phyloP scores from a whole-genome alignment of 768 basidiomycete species.

The Agrocybe praecox region DNA sequence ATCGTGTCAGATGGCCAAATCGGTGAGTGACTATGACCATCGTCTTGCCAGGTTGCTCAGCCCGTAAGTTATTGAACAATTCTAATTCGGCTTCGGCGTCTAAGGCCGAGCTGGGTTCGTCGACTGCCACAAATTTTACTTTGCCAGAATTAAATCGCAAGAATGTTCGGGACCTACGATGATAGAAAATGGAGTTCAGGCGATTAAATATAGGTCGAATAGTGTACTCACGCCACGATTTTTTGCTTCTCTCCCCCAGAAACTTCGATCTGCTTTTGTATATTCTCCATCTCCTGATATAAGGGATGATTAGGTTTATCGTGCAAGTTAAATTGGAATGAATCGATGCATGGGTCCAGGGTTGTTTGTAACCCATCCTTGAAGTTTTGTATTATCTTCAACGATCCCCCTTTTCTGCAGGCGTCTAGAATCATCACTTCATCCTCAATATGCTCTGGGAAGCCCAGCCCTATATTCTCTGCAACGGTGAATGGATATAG shows the following conservation, averaged over 20 bases:
- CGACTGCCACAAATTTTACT: constrained; percentile 51
- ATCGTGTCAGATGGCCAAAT: constrained; percentile 48
- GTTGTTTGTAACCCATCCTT: constrained; percentile 40
- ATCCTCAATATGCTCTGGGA: constrained; percentile 16
- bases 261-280: constrained; percentile 30
- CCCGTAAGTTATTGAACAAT: constrained; percentile 42
- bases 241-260: constrained; percentile 53
- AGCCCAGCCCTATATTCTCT: constrained; percentile 42
- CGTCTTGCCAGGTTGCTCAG: constrained; percentile 47
- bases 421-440: constrained; percentile 29
- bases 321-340: constrained; percentile 29
- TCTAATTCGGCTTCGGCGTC: constrained; percentile 57
- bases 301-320: constrained; percentile 31
- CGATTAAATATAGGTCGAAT: constrained; percentile 1
- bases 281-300: constrained; percentile 21
- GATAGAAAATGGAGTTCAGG: constrained; percentile 1
- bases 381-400: constrained; percentile 40
- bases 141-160: constrained; percentile 42
- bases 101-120: constrained; percentile 61
- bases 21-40: constrained; percentile 60
- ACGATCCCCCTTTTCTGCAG: constrained; percentile 40
- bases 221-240: constrained; percentile 44
- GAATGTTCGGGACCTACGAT: constrained; percentile 45
- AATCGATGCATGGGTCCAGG: constrained; percentile 31
- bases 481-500: constrained; percentile 49